Evolutionary conservation across 371 early-diverging fungal genomes (phyloP), one percentile per base, ranked within the genome.

Genomic region (Lichtheimia ornata): DNA sequence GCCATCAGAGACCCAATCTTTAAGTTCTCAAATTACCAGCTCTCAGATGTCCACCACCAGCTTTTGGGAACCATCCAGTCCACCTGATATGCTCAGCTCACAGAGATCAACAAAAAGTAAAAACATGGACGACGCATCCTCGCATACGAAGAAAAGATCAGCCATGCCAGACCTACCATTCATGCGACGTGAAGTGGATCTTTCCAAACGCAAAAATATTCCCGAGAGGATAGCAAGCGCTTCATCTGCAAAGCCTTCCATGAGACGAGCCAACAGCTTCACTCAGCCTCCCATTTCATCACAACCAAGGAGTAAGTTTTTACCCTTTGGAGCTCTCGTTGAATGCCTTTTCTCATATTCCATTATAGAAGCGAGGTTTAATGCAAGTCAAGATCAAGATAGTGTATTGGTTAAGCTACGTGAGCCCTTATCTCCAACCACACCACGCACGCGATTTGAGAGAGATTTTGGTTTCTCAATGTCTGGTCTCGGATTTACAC

Each of bases 141-240:
- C 47, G 11, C 47, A 18, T 7, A 17, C 22, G 2, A n/a, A 22
- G 18, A 56, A 56, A 27, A 45, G n/a, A 27, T 18, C 25, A 15
- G 2, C n/a, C 4, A n/a, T 56, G 11, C 40, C 17, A 14, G 57
- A 56, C 25, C 17, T 56, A 24, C 57, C 57, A 22, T 56, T 56
- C n/a, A 56, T 56, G 57, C 57, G 57, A 45, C 57, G 57, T 7
- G 57, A 56, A 24, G 57, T 56, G 0, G 57, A 56, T 17, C 43
- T 56, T n/a, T 25, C 57, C n/a, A 42, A 41, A 45, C 57, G 57
- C 2, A 56, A 56, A 56, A 27, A 13, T 47, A 7, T 42, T 20
- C 57, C 57, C 11, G 57, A 56, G 12, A 44, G 15, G 24, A 43
- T 14, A 20, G 25, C 44, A 42, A 28, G 25, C 22, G 5, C 41